phyloP scores from a whole-genome alignment of 148 eudicot genomes.

The Dysphania ambrosioides region DNA sequence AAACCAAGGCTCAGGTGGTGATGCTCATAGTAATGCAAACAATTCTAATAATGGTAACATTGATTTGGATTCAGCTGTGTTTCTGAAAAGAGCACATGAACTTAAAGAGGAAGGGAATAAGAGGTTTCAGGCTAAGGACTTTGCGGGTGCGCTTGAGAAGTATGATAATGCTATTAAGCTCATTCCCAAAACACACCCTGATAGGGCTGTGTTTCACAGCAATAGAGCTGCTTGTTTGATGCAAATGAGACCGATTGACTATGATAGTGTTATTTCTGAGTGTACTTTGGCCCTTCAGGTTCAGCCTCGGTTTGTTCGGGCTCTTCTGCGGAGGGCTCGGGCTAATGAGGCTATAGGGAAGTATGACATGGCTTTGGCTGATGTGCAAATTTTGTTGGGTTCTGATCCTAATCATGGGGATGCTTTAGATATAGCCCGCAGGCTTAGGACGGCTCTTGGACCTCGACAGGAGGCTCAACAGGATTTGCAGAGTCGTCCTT shows the following conservation, averaged over 20 bases:
- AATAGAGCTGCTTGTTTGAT: constrained; percentile 92
- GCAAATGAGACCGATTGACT: constrained; percentile 91
- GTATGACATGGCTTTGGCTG: constrained; percentile 74
- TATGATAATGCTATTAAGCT: constrained; percentile 87
- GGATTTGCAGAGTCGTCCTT: constrained; percentile 81
- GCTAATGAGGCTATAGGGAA: constrained; percentile 78
- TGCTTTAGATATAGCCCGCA: constrained; percentile 63
- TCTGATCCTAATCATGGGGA: constrained; percentile 70
- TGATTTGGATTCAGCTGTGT: constrained; percentile 59
- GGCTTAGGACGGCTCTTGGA: constrained; percentile 54
- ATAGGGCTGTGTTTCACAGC: constrained; percentile 87
- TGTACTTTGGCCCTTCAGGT: constrained; percentile 80
- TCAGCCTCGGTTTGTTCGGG: constrained; percentile 67
- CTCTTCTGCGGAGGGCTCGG: constrained; percentile 77
- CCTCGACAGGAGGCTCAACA: constrained; percentile 60
- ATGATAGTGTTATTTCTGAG: constrained; percentile 68
- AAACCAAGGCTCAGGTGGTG: constrained; percentile 36
- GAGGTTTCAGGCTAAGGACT: constrained; percentile 69
- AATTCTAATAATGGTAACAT: constrained; percentile 41
- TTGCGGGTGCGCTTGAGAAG: constrained; percentile 65
- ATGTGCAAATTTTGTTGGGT: constrained; percentile 55
- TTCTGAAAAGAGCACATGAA: constrained; percentile 80
- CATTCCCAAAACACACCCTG: constrained; percentile 68
- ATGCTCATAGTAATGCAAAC: constrained; percentile 30
- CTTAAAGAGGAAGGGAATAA: constrained; percentile 85